These are phyloP conservation scores for Candida ponderosae DNA, from an alignment of 805 yeast genomes.

Conservation along the genomic window DNA sequence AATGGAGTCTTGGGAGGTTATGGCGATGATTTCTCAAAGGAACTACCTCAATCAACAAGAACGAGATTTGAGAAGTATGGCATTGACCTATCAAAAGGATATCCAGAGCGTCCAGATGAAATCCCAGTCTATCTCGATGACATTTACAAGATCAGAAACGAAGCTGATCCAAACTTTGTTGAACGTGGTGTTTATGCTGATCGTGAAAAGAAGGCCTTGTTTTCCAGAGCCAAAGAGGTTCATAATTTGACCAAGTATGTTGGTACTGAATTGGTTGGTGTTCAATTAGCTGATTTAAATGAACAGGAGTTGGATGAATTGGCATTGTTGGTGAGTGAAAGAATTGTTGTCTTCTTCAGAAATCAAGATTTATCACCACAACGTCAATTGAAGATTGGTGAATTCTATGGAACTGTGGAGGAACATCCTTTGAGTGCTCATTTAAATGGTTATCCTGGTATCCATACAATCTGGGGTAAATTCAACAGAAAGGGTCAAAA, in stretches of 20 bases:
- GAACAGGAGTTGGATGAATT: constrained; percentile 8
- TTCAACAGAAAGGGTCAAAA: constrained; percentile 20
- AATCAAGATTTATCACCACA: constrained; percentile 38
- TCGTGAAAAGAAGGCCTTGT: constrained; percentile 32
- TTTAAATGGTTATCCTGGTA: constrained; percentile 28
- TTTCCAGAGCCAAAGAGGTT: constrained; percentile 34
- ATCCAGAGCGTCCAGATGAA: constrained; percentile 29
- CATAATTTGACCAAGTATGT: constrained; percentile 34
- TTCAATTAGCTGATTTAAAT: constrained; percentile 23
- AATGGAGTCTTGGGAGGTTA: neutral
- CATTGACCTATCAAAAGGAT: constrained; percentile 30
- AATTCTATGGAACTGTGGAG: constrained; percentile 38
- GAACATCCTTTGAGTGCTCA: constrained; percentile 28
- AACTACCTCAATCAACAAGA: neutral
- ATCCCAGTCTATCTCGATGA: constrained; percentile 34
- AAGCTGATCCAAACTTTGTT: constrained; percentile 25
- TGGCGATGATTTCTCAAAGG: neutral
- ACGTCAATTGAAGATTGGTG: constrained; percentile 35
- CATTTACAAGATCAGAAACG: constrained; percentile 27
- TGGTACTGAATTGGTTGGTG: constrained; percentile 44
- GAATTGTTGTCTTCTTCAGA: constrained; percentile 44
- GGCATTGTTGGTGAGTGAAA: constrained; percentile 38
- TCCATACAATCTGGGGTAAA: constrained; percentile 27
- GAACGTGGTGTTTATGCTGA: constrained; percentile 32
- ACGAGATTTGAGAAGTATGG: constrained; percentile 27